Evolutionary conservation across 1,284 basidiomycete genomes (phyloP).

Genomic region (Rhodotorula sp.): DNA sequence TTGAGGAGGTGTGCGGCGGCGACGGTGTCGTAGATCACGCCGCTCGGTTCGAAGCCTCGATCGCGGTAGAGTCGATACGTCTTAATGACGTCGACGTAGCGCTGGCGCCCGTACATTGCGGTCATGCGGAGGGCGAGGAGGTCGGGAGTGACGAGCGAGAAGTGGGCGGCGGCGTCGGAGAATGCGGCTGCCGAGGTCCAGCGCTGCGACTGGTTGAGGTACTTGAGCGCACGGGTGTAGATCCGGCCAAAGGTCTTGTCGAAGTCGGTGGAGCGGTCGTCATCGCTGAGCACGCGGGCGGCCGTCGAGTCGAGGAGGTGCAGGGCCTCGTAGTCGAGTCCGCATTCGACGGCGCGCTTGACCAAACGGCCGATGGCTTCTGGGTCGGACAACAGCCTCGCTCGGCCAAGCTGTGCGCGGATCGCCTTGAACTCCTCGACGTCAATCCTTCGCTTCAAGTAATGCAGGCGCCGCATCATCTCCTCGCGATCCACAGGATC

Average conservation of each 20-base stretch:
- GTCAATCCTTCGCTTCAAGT: no score
- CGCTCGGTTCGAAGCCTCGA: slow-evolving; percentile 3
- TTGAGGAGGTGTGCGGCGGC: slow-evolving; percentile 31
- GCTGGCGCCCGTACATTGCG: slow-evolving; percentile 17
- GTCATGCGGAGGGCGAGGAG: slow-evolving; percentile 20
- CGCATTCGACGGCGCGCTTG: no score
- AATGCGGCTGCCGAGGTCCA: slow-evolving; percentile 15
- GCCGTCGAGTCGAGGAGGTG: no score
- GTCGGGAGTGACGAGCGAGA: slow-evolving; percentile 3
- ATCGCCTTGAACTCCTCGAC: no score
- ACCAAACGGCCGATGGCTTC: no score
- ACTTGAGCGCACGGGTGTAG: neutral
- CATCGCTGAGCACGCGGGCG: neutral
- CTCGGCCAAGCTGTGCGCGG: no score
- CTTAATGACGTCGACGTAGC: slow-evolving; percentile 17
- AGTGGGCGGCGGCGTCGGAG: slow-evolving; percentile 17
- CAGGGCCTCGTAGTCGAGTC: no score
- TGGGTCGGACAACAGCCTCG: no score
- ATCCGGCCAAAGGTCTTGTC: neutral
- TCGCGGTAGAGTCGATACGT: slow-evolving; percentile 19
- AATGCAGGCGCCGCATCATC: no score
- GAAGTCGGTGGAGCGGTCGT: neutral
- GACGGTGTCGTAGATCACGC: slow-evolving; percentile 31
- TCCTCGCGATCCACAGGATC: no score
- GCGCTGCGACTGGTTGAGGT: neutral